Percentiles rank a stretch among this genome's conserved stretches.
phyloP scores from a whole-genome alignment of 345 rosid species.

The Eucalyptus erythrocorys region DNA sequence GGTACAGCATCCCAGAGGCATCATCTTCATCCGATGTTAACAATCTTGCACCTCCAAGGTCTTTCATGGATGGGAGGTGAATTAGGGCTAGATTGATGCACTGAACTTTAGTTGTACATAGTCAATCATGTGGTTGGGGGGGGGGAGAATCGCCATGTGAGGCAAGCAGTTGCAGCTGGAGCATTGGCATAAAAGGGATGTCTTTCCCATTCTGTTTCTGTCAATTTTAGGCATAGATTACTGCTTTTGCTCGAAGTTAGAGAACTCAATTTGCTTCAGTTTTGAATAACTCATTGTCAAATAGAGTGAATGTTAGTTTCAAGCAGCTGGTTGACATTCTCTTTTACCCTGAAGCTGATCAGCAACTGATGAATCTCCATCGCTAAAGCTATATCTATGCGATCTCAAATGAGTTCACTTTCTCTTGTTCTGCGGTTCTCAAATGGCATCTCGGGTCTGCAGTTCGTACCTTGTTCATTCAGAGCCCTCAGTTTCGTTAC shows the following conservation, averaged over 20 bases:
- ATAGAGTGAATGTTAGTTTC: background rate
- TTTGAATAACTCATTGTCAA: background rate
- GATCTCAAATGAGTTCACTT: background rate
- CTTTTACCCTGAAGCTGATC: background rate
- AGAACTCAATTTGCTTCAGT: background rate
- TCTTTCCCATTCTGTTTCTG: background rate
- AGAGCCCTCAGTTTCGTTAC: background rate
- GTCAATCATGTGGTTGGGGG: background rate
- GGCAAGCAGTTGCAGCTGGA: background rate
- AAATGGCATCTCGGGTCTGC: background rate
- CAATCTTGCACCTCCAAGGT: conserved; percentile 18
- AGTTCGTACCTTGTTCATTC: background rate
- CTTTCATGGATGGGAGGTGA: conserved; percentile 8
- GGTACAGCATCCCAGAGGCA: conserved; percentile 20
- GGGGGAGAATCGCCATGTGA: background rate
- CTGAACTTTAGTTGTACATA: background rate
- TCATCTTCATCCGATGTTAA: conserved; percentile 18
- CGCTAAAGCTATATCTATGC: background rate
- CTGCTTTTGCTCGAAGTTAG: background rate
- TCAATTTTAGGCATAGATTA: background rate
- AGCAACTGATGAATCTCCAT: background rate
- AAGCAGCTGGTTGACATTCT: background rate
- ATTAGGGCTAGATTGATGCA: background rate
- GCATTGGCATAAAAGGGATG: conserved; percentile 70
- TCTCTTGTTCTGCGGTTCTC: background rate